Conservation (phyloP, 2,329 filamentous ascomycete species). For the Fusarium paranaense region DNA sequence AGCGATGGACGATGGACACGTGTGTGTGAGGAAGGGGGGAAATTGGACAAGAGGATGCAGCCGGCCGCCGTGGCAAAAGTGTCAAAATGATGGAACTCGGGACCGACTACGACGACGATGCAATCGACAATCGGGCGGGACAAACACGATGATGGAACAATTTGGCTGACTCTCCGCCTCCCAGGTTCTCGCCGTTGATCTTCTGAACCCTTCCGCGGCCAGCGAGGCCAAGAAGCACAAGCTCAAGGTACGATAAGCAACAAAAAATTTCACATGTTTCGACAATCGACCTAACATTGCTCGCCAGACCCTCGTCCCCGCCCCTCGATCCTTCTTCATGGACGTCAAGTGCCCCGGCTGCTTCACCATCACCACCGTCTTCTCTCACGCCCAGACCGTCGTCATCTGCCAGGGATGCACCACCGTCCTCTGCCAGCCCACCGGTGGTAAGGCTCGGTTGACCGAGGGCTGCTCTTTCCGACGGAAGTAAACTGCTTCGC, state of each 20-base stretch:
- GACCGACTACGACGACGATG: conserved; percentile 12
- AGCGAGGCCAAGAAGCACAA: conserved; percentile 99
- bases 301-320: conserved; percentile 87
- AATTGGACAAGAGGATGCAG: conserved; percentile 26
- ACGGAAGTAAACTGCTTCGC: conserved; percentile 87
- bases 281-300: conserved; percentile 40
- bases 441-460: conserved; percentile 97
- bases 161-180: conserved; percentile 59
- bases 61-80: conserved; percentile 32
- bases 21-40: conserved; percentile 34
- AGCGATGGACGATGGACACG: conserved; percentile 35
- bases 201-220: conserved; percentile 98
- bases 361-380: conserved; percentile 99
- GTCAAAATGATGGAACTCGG: conserved; percentile 31
- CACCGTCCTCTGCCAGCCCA: conserved; percentile 99
- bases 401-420: conserved; percentile 99
- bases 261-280: conserved; percentile 21
- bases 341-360: conserved; percentile 99
- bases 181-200: conserved; percentile 99
- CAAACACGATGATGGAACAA: conserved; percentile 34
- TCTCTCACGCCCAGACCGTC: conserved; percentile 99
- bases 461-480: conserved; percentile 99
- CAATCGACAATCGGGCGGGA: conserved; percentile 24
- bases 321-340: conserved; percentile 99
- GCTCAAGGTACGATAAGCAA: conserved; percentile 84